Evolutionary conservation across 2,329 filamentous ascomycete species (phyloP), one percentile per base, ranked within the genome.

Genomic region (Pyricularia sp.): DNA sequence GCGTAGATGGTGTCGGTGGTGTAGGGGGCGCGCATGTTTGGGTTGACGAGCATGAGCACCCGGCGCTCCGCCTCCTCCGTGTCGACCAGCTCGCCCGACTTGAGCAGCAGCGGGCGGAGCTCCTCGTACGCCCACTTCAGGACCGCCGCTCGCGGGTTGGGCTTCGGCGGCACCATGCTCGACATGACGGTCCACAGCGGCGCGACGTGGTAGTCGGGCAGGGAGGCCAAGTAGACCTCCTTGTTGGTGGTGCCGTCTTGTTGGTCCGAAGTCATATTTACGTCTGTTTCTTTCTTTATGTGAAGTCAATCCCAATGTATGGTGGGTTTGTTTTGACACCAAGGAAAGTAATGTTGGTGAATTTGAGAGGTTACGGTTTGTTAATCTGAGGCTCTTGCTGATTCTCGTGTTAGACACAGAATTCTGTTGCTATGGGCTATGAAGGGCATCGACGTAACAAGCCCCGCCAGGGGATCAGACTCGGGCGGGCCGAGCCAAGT

Each of bases 1-100:
- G 79, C 81, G 66, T 84, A 84, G 63, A 85, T 74, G 1, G 82
- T 84, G 69, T 85, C 82, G 0, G 82, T 84, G 0, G 82, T 84
- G 67, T 79, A 82, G 0, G 83, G 82, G 0, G 80, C 49, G 16
- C 55, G 28, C 53, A 65, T 67, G 30, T 67, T 67, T 8, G 71
- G 72, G 65, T 73, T 73, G 1, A 71, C 66, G 13, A 73, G 66
- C 71, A 73, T 73, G n/a, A 69, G 59, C 19, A 72, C 72, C n/a
- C 71, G 64, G 40, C 72, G 64, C 69, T 73, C 72, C 13, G 71
- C 71, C 62, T 71, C 67, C 33, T 71, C 69, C 26, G 70, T 68
- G 1, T 69, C 67, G 10, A 73, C 68, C 16, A 72, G 22, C 44
- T 70, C 65, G 7, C 71, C 71, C 7, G 71, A 67, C 30, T 66